Base-by-base conservation (phyloP, 2,329 filamentous ascomycete species). In the Penicillium sumatraense region DNA sequence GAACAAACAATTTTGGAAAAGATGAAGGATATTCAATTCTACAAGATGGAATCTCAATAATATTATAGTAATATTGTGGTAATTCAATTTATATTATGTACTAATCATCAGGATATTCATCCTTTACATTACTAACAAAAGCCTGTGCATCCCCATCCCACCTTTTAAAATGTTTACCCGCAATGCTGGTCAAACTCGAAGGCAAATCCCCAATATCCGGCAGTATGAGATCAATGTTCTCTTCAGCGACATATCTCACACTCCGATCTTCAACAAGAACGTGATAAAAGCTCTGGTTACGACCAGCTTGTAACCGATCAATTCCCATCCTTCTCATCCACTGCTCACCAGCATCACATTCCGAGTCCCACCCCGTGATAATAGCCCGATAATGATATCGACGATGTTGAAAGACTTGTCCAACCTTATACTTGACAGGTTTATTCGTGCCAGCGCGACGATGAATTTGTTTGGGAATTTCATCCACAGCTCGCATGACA, bases 21-120 rank as follows among this genome's bases (percentile, higher is more conserved):
- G n/a, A n/a, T n/a, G n/a, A n/a, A n/a, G n/a, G n/a, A n/a, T n/a
- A n/a, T n/a, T n/a, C n/a, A n/a, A n/a, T n/a, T n/a, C n/a, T n/a
- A n/a, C n/a, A n/a, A n/a, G n/a, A n/a, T n/a, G n/a, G n/a, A n/a
- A n/a, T n/a, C n/a, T n/a, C n/a, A n/a, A n/a, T n/a, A n/a, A n/a
- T n/a, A n/a, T n/a, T n/a, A n/a, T n/a, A n/a, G n/a, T n/a, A n/a
- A n/a, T n/a, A n/a, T n/a, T n/a, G n/a, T n/a, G n/a, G n/a, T 31
- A 14, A 31, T 31, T 31, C n/a, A 31, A 31, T 2, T 13, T 31
- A 36, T 36, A 36, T 3, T 18, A 40, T 23, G 11, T 40, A 21
- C 42, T 63, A 96, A 74, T 96, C 91, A 68, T 96, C 89, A 0
- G 93, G 93, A 73, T 92, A 97, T 67, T 93, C 86, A 64, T 96